Conservation (phyloP, 2,329 filamentous ascomycete species). For the Penicillium hordei region DNA sequence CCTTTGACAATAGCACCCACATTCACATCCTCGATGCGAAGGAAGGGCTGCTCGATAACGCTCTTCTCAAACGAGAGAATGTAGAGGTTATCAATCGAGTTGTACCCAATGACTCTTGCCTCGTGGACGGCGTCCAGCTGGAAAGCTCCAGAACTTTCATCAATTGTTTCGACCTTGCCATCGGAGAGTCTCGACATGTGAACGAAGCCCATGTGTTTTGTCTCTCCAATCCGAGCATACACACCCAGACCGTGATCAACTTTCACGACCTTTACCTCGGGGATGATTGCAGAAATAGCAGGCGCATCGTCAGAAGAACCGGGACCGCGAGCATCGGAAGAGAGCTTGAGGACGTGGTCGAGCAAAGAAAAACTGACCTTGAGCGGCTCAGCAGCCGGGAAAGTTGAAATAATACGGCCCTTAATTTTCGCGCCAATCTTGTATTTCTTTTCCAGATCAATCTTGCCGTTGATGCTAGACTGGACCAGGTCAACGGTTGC, state of each 20-base stretch:
- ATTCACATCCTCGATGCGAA: slow-evolving; percentile 86
- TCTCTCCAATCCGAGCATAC: slow-evolving; percentile 70
- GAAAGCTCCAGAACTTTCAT: slow-evolving; percentile 73
- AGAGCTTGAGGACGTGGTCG: slow-evolving; percentile 75
- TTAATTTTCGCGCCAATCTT: slow-evolving; percentile 82
- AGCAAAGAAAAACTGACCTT: slow-evolving; percentile 87
- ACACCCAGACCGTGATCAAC: slow-evolving; percentile 79
- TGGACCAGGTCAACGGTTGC: slow-evolving; percentile 89
- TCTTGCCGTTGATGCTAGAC: slow-evolving; percentile 70
- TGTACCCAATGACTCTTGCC: slow-evolving; percentile 82
- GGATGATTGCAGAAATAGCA: slow-evolving; percentile 66
- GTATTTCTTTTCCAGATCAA: slow-evolving; percentile 73
- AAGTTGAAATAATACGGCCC: slow-evolving; percentile 83
- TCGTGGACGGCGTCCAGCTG: slow-evolving; percentile 75
- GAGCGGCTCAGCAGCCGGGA: slow-evolving; percentile 72
- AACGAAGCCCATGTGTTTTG: slow-evolving; percentile 75
- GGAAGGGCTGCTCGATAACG: slow-evolving; percentile 80
- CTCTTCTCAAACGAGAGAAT: slow-evolving; percentile 80
- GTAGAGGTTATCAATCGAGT: slow-evolving; percentile 79
- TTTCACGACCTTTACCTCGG: slow-evolving; percentile 74
- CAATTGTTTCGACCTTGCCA: slow-evolving; percentile 80
- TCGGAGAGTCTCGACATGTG: slow-evolving; percentile 94
- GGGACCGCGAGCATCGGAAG: slow-evolving; percentile 31
- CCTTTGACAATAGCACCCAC: slow-evolving; percentile 79
- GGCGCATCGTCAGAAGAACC: slow-evolving; percentile 49